Percentiles rank a stretch among this genome's conserved stretches.
phyloP scores from a whole-genome alignment of 306 rosid genomes.

The Cicer yamashitae region DNA sequence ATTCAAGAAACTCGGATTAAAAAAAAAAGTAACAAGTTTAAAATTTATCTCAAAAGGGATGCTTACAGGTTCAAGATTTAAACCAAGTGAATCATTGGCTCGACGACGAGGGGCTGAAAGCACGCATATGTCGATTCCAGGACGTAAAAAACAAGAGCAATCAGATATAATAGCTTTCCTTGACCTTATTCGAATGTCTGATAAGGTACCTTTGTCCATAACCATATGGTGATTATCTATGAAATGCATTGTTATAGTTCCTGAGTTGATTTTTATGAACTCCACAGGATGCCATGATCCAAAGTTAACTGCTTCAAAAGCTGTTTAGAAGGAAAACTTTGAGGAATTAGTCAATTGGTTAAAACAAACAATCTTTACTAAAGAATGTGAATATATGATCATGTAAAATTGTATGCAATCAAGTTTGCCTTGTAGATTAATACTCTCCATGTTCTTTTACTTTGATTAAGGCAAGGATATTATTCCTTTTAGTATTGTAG shows the following conservation, averaged over 20 bases:
- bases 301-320: slow-evolving; percentile 71
- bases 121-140: slow-evolving; percentile 80
- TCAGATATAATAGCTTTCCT: slow-evolving; percentile 74
- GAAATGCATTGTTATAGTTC: slow-evolving; percentile 64
- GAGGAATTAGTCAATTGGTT: slow-evolving; percentile 2
- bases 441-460: background rate
- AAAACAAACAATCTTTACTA: background rate
- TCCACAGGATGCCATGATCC: slow-evolving; percentile 85
- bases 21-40: slow-evolving; percentile 30
- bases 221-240: slow-evolving; percentile 48
- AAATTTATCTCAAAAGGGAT: slow-evolving; percentile 21
- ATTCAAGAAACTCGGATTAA: slow-evolving; percentile 21
- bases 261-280: slow-evolving; percentile 59
- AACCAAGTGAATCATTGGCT: slow-evolving; percentile 39
- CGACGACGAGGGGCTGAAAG: slow-evolving; percentile 48
- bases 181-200: slow-evolving; percentile 71
- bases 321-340: slow-evolving; percentile 50
- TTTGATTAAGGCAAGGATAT: background rate
- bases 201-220: slow-evolving; percentile 65
- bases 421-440: background rate
- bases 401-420: background rate
- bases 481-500: background rate
- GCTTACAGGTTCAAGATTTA: slow-evolving; percentile 60
- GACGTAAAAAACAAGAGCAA: slow-evolving; percentile 75
- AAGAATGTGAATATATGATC: slow-evolving; percentile 32